phyloP scores from a whole-genome alignment of 2,329 filamentous ascomycete genomes.

The Diaporthe amygdali region DNA sequence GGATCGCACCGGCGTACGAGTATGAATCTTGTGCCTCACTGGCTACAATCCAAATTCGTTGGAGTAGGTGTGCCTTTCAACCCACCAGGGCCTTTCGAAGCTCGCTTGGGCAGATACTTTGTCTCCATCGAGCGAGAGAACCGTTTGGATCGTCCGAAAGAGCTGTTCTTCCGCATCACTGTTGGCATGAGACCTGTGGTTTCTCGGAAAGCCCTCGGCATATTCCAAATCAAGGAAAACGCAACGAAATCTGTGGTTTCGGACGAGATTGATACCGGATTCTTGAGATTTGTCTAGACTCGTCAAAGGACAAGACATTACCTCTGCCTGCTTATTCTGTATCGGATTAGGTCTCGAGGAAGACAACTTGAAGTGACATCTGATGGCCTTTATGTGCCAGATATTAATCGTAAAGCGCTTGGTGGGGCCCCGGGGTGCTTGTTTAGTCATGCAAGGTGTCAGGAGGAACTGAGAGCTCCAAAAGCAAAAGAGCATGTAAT shows the following conservation, averaged over 20 bases:
- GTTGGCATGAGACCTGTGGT: slow-evolving; percentile 1
- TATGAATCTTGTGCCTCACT: not conserved
- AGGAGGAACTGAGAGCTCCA: too few species aligned
- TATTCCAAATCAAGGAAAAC: not conserved
- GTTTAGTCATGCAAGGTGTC: too few species aligned
- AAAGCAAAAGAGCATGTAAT: too few species aligned
- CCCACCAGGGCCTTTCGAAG: not conserved
- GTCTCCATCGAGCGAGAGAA: not conserved
- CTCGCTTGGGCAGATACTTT: not conserved
- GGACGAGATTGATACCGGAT: slow-evolving; percentile 1
- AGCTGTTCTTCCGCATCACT: slow-evolving; percentile 1
- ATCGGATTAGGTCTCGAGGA: too few species aligned
- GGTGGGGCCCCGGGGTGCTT: too few species aligned
- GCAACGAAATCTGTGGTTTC: slow-evolving; percentile 9
- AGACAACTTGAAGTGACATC: too few species aligned
- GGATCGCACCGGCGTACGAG: not conserved
- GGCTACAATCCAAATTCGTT: not conserved
- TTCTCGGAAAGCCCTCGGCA: not conserved
- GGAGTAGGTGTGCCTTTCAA: slow-evolving; percentile 3
- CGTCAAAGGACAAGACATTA: too few species aligned
- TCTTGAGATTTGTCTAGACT: not conserved
- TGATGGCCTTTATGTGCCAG: too few species aligned
- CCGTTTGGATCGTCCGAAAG: not conserved
- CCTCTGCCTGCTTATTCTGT: too few species aligned
- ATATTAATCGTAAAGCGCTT: too few species aligned